Percentiles rank a stretch among this genome's conserved stretches.
Conservation (phyloP, 129 eudicot species). For the Pittosporum tobira region DNA sequence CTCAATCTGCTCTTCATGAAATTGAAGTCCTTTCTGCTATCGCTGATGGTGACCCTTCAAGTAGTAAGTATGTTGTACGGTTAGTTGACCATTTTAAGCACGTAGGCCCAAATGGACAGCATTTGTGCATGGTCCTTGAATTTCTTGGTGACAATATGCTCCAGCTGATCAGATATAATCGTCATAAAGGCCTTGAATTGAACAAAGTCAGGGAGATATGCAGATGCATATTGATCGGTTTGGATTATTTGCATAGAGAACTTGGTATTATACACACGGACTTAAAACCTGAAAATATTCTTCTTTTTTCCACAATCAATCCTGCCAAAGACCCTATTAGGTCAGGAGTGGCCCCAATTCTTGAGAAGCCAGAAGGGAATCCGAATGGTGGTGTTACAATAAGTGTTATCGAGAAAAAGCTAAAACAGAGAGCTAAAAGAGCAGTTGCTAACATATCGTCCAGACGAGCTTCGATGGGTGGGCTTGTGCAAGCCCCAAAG, state of each 20-base stretch:
- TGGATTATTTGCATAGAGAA: conserved; percentile 80
- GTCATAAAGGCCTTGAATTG: conserved; percentile 79
- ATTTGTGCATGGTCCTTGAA: conserved; percentile 92
- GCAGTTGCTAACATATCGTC: conserved; percentile 85
- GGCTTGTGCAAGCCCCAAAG: conserved; percentile 34
- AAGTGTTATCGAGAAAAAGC: conserved; percentile 63
- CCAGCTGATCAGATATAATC: conserved; percentile 63
- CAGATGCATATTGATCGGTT: conserved; percentile 73
- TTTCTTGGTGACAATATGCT: conserved; percentile 93
- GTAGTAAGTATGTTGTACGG: conserved; percentile 53
- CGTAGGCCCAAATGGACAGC: conserved; percentile 94
- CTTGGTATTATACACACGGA: conserved; percentile 82
- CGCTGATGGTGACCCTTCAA: conserved; percentile 64
- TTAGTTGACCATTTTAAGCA: conserved; percentile 91
- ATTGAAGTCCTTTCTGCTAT: conserved; percentile 77
- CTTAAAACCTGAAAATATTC: conserved; percentile 93
- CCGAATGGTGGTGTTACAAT: conserved; percentile 49
- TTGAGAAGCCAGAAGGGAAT: conserved; percentile 80
- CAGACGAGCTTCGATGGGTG: conserved; percentile 61
- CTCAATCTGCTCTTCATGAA: conserved; percentile 90
- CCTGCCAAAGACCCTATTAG: conserved; percentile 80
- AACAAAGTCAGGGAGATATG: conserved; percentile 77
- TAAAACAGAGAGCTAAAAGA: conserved; percentile 86
- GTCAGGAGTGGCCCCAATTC: conserved; percentile 64
- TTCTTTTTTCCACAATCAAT: conserved; percentile 72